Evolutionary conservation across 108 stramenopile species (phyloP), one percentile per base, ranked within the genome.

Genomic region (Thalassiosira profunda): DNA sequence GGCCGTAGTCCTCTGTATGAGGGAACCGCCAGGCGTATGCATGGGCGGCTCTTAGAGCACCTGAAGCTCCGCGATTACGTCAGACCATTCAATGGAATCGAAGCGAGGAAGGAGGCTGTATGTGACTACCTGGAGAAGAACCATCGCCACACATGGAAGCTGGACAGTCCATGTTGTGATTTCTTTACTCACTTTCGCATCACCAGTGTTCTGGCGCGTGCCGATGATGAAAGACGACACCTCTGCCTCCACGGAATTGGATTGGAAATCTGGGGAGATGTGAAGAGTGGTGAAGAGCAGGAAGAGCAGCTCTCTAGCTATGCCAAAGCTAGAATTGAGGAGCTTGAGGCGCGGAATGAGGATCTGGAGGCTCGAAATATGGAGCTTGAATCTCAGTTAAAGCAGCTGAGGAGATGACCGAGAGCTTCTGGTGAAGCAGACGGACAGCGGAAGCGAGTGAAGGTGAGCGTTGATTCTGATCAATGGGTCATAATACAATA

Each of bases 251-350:
- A 57, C 24, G 37, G 25, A 24, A 57, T 57, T 36, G 56, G 56
- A 57, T 38, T 57, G 37, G 56, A 57, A 23, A 57, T 57, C 18
- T 57, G 40, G 23, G 56, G 56, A 11, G 37, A 57, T 57, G 56
- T 57, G 56, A n/a, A n/a, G n/a, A n/a, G n/a, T n/a, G n/a, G n/a
- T n/a, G n/a, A n/a, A n/a, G n/a, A n/a, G n/a, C n/a, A n/a, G n/a
- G n/a, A n/a, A n/a, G n/a, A n/a, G n/a, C n/a, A n/a, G n/a, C n/a
- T n/a, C n/a, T n/a, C n/a, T n/a, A n/a, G n/a, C n/a, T n/a, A n/a
- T n/a, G n/a, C n/a, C n/a, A n/a, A n/a, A n/a, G n/a, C n/a, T n/a
- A n/a, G n/a, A n/a, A n/a, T n/a, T n/a, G n/a, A n/a, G n/a, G n/a
- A n/a, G n/a, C n/a, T n/a, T n/a, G n/a, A n/a, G n/a, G n/a, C n/a